A percentile compares a stretch with the other conserved stretches of the same genome.
Conservation (phyloP, 768 basidiomycete genomes). For the Trametes villosa region DNA sequence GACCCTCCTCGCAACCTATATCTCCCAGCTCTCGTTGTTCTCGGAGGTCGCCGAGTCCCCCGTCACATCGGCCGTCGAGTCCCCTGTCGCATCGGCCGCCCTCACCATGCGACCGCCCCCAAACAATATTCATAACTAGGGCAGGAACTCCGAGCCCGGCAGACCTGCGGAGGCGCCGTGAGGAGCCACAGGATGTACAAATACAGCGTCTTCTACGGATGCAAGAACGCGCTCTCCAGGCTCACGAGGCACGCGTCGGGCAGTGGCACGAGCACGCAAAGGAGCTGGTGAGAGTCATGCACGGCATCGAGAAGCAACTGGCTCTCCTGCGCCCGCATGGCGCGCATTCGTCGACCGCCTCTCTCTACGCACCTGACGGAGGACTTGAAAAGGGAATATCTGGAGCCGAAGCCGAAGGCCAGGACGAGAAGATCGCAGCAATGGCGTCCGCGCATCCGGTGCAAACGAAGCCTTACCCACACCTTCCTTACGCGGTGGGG, state of each 20-base stretch:
- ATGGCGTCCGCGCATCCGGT: background rate
- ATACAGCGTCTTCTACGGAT: background rate
- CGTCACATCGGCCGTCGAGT: too few species aligned
- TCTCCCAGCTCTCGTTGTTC: too few species aligned
- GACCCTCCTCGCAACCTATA: too few species aligned
- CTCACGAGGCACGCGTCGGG: background rate
- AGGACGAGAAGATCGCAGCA: background rate
- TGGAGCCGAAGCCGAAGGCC: background rate
- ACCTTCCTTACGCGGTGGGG: conserved; percentile 20
- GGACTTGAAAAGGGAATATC: background rate
- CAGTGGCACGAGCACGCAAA: conserved; percentile 3
- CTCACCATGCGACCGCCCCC: too few species aligned
- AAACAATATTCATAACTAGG: too few species aligned
- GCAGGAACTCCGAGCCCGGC: too few species aligned
- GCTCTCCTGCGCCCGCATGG: background rate
- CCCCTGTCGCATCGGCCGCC: too few species aligned
- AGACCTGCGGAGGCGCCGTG: too few species aligned
- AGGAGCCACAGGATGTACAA: too few species aligned
- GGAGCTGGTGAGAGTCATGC: background rate
- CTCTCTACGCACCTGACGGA: background rate
- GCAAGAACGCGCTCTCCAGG: background rate
- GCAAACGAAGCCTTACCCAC: conserved; percentile 10
- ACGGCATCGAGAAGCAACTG: conserved; percentile 8
- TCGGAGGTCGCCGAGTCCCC: too few species aligned
- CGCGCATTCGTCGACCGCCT: background rate